phyloP scores from a whole-genome alignment of 768 basidiomycete genomes.

The Podaxis sp. region DNA sequence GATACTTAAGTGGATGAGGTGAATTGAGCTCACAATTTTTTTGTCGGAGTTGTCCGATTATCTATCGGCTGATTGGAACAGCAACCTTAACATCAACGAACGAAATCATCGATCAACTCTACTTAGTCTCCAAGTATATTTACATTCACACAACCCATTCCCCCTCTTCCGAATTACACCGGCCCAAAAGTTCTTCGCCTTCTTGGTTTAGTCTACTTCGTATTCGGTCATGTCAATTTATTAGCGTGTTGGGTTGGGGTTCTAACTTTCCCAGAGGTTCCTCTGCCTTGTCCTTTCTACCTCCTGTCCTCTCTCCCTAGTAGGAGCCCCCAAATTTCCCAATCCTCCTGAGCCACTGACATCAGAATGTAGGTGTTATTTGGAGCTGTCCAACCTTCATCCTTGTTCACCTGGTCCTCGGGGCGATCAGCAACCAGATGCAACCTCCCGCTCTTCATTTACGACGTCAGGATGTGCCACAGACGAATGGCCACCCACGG shows the following conservation, averaged over 20 bases:
- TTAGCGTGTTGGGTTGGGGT: too few relatives aligned
- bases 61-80: constrained; percentile 23
- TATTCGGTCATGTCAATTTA: neutral
- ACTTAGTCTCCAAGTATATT: neutral
- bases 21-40: constrained; percentile 39
- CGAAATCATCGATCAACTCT: constrained; percentile 16
- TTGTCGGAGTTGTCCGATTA: constrained; percentile 54
- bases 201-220: neutral
- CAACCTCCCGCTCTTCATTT: neutral
- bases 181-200: constrained; percentile 5
- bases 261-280: neutral
- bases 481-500: neutral
- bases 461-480: neutral
- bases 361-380: neutral
- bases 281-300: neutral
- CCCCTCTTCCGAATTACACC: neutral
- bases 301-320: neutral
- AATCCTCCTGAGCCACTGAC: neutral
- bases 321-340: neutral
- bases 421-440: neutral
- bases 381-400: neutral
- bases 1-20: constrained; percentile 18
- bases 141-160: neutral
- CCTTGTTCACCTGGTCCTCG: neutral
- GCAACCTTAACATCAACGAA: neutral